Evolutionary conservation across 1,139 yeast genomes (phyloP).

Genomic region (Kodamaea anthophila): DNA sequence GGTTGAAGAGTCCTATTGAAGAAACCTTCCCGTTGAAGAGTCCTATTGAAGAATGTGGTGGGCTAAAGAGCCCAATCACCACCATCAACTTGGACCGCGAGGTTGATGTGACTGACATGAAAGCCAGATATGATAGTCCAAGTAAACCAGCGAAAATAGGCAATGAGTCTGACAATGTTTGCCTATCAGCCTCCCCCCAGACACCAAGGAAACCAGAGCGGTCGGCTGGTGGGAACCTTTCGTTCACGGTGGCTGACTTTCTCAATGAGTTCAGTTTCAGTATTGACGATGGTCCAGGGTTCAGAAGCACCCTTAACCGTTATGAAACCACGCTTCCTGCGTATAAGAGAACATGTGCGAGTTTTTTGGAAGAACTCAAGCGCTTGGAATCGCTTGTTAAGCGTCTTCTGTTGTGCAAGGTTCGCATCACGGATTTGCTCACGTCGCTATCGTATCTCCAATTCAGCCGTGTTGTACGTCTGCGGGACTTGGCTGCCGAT

Average conservation of each 20-base stretch:
- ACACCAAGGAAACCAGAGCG: too few species aligned
- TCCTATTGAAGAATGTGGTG: too few species aligned
- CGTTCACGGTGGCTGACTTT: slow-evolving; percentile 5
- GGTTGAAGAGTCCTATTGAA: too few species aligned
- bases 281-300: slow-evolving; percentile 70
- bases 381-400: slow-evolving; percentile 20
- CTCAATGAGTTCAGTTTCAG: slow-evolving; percentile 23
- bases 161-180: too few species aligned
- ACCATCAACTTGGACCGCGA: too few species aligned
- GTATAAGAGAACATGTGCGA: slow-evolving; percentile 36
- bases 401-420: slow-evolving; percentile 16
- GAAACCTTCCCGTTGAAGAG: too few species aligned
- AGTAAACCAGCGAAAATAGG: too few species aligned
- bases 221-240: too few species aligned
- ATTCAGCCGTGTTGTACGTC: slow-evolving; percentile 10
- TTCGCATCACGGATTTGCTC: slow-evolving; percentile 21
- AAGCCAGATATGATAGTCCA: too few species aligned
- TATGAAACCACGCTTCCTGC: slow-evolving; percentile 50
- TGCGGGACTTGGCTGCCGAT: slow-evolving; percentile 11
- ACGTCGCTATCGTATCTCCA: slow-evolving; percentile 16
- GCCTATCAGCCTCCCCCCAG: too few species aligned
- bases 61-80: too few species aligned
- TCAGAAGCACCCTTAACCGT: slow-evolving; percentile 49
- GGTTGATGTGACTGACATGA: too few species aligned
- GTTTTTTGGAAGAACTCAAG: slow-evolving; percentile 30